A percentile compares a stretch with the other conserved stretches of the same genome.
Conservation (phyloP, 495 filamentous ascomycete species). For the Apodospora peruviana region DNA sequence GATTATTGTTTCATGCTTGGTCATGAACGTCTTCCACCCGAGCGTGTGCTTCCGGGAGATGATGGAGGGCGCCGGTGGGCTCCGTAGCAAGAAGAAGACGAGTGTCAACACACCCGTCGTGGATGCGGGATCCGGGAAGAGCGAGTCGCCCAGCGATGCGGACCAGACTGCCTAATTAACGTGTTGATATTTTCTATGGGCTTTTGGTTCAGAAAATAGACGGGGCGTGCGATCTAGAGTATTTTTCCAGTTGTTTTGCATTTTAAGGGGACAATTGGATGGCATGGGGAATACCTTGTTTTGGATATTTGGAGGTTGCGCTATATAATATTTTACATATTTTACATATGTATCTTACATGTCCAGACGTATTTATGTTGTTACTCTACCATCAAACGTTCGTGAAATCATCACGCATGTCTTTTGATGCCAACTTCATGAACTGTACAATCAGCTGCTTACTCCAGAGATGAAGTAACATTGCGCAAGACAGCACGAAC, state of each 20-base stretch:
- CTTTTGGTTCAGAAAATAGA: not conserved
- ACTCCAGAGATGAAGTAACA: no score
- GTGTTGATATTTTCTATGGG: not conserved
- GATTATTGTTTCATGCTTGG: constrained; percentile 54
- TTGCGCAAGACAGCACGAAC: no score
- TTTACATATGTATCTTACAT: no score
- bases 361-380: no score
- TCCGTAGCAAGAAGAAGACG: constrained; percentile 5
- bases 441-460: no score
- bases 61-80: constrained; percentile 18
- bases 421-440: no score
- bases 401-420: no score
- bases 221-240: not conserved
- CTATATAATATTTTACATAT: no score
- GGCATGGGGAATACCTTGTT: no score
- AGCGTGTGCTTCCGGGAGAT: constrained; percentile 42
- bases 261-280: not conserved
- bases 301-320: no score
- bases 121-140: constrained; percentile 2
- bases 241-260: not conserved
- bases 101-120: not conserved
- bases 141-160: constrained; percentile 6
- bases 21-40: constrained; percentile 56
- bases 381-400: no score
- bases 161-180: not conserved